Percentiles rank a stretch among this genome's conserved stretches.
phyloP scores from a whole-genome alignment of 2,329 filamentous ascomycete genomes.

The Hypoxylon sp. region DNA sequence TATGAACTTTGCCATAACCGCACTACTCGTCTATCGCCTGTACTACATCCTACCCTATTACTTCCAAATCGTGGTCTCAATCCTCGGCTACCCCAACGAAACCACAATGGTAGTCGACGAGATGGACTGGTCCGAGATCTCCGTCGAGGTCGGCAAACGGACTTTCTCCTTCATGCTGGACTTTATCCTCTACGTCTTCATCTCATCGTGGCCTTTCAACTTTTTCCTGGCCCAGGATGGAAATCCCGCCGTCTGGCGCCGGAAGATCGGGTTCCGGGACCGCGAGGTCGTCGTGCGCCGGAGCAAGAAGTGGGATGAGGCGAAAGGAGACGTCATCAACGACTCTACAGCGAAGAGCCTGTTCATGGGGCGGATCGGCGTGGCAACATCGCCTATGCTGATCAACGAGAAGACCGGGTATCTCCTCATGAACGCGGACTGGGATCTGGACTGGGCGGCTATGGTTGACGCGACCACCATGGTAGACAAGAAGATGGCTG shows the following conservation, averaged over 20 bases:
- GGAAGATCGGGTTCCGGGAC: slow-evolving; percentile 80
- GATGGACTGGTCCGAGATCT: slow-evolving; percentile 70
- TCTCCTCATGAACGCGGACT: slow-evolving; percentile 85
- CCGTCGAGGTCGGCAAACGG: slow-evolving; percentile 71
- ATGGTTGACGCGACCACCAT: slow-evolving; percentile 83
- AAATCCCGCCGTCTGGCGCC: slow-evolving; percentile 81
- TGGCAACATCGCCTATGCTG: slow-evolving; percentile 77
- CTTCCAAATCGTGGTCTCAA: slow-evolving; percentile 73
- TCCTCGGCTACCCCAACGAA: slow-evolving; percentile 76
- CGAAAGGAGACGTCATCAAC: slow-evolving; percentile 69
- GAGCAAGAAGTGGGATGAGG: slow-evolving; percentile 79
- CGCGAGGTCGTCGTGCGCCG: slow-evolving; percentile 86
- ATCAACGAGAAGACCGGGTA: slow-evolving; percentile 88
- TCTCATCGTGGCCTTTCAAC: slow-evolving; percentile 81
- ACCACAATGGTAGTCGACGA: slow-evolving; percentile 73
- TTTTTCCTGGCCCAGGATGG: slow-evolving; percentile 75
- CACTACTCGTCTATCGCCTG: slow-evolving; percentile 77
- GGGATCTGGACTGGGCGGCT: slow-evolving; percentile 87
- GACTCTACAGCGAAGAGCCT: slow-evolving; percentile 67
- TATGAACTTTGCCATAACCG: slow-evolving; percentile 79
- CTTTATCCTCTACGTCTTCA: slow-evolving; percentile 76
- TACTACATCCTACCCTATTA: slow-evolving; percentile 82
- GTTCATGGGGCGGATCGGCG: slow-evolving; percentile 73
- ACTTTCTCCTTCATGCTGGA: slow-evolving; percentile 80
- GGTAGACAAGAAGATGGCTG: slow-evolving; percentile 73